Conservation (phyloP, 164 flowering plant genomes). For the Saururus chinensis region DNA sequence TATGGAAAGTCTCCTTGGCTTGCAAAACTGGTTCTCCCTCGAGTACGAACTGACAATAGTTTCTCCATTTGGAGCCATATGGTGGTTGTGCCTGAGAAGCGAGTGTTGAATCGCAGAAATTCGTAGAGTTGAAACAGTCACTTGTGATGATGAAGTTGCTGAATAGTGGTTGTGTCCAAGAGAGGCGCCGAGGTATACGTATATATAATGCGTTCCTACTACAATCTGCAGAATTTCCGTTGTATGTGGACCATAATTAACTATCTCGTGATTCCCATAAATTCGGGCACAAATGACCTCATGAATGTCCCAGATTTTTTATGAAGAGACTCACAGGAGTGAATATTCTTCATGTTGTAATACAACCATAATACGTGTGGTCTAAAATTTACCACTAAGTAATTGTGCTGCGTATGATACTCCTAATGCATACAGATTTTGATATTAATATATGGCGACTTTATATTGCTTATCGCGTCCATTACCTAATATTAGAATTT, state of each 20-base stretch:
- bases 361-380: not conserved
- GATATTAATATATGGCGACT: not conserved
- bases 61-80: constrained; percentile 70
- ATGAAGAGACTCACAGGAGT: not conserved
- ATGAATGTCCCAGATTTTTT: constrained; percentile 11
- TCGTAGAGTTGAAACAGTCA: not conserved
- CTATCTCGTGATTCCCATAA: constrained; percentile 4
- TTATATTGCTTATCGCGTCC: too few relatives aligned
- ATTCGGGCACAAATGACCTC: not conserved
- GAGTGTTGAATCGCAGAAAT: not conserved
- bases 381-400: not conserved
- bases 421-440: too few relatives aligned
- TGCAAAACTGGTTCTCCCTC: constrained; percentile 13
- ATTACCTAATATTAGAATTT: too few relatives aligned
- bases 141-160: not conserved
- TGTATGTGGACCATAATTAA: constrained; percentile 3
- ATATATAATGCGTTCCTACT: not conserved
- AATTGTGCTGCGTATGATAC: not conserved
- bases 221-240: not conserved
- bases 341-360: too few relatives aligned
- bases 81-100: not conserved
- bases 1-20: constrained; percentile 42
- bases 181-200: not conserved
- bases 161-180: not conserved
- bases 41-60: constrained; percentile 19